These are phyloP conservation scores for Gnomoniopsis smithogilvyi DNA, from an alignment of 2,329 filamentous ascomycete genomes.

Conservation along the genomic window DNA sequence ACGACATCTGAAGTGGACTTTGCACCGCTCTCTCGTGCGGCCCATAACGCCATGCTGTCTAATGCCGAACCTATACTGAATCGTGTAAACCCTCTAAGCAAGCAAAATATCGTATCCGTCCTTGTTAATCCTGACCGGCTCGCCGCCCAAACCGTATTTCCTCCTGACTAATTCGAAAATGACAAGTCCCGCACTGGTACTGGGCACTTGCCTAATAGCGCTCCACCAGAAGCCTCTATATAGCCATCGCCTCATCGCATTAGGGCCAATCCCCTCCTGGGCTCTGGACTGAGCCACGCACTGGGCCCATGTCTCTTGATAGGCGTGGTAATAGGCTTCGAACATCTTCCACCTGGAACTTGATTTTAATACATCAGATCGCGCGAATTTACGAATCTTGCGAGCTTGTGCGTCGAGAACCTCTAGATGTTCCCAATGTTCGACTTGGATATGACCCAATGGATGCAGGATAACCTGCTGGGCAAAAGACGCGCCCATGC, in stretches of 20 bases:
- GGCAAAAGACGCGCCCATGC: slow-evolving; percentile 63
- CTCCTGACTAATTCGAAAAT: slow-evolving; percentile 74
- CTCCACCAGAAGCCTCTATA: slow-evolving; percentile 71
- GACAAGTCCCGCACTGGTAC: slow-evolving; percentile 72
- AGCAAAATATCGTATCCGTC: slow-evolving; percentile 72
- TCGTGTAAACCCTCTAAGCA: slow-evolving; percentile 26
- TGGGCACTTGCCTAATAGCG: slow-evolving; percentile 71
- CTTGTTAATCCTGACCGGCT: slow-evolving; percentile 61
- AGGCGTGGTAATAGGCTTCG: slow-evolving; percentile 66
- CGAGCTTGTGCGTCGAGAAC: slow-evolving; percentile 62
- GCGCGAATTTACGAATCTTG: slow-evolving; percentile 35
- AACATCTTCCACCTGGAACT: slow-evolving; percentile 50
- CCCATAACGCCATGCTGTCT: slow-evolving; percentile 4
- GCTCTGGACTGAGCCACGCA: slow-evolving; percentile 55
- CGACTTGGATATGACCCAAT: slow-evolving; percentile 65
- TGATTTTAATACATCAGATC: slow-evolving; percentile 29
- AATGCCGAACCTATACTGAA: not conserved
- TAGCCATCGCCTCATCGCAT: slow-evolving; percentile 53
- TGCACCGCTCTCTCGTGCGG: not conserved
- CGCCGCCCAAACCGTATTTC: slow-evolving; percentile 64
- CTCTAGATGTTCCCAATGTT: slow-evolving; percentile 71
- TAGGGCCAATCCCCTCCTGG: slow-evolving; percentile 42
- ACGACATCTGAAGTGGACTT: not conserved
- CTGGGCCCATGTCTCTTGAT: slow-evolving; percentile 63
- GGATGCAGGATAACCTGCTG: slow-evolving; percentile 72